Evolutionary conservation across 768 basidiomycete species (phyloP), one percentile per base, ranked within the genome.

Genomic region (Mycena belliarum): DNA sequence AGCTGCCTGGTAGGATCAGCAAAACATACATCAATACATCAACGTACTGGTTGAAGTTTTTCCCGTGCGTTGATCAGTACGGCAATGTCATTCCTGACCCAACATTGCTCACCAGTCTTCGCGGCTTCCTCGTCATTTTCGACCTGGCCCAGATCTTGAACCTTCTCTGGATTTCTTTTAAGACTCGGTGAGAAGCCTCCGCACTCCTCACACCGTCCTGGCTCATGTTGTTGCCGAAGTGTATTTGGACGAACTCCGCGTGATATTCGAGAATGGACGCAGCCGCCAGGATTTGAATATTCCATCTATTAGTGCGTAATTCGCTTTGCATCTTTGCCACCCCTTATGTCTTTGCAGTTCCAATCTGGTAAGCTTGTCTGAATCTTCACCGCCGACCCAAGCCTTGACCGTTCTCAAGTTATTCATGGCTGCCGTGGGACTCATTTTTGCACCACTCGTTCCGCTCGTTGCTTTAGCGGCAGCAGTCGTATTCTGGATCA

Each of bases 391-490:
- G n/a, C n/a, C n/a, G n/a, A n/a, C n/a, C n/a, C 6, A 16, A 10
- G n/a, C 45, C 29, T 12, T 29, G 37, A 44, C 25, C 24, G 15
- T 15, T 45, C n/a, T n/a, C 15, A 18, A 87, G 83, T 74, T 93
- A 24, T 91, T 92, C 73, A 87, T 91, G 82, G 82, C 72, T 5
- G 77, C 85, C 11, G 88, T 94, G 41, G 91, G 82, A 0, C 69
- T 95, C 47, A 82, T 93, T 35, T 95, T 94, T 67, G 89, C 93
- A 0, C 93, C 93, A 4, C 73, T 95, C 1, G 92, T 92, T 1
- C 93, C 93, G 1, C 72, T 95, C 42, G 89, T 95, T 14, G 77
- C 81, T 10, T 75, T 90, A 35, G 88, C 85, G 12, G 89, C 82
- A 15, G 84, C 84, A 2, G 64, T 86, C 24, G 86, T 91, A 24